Evolutionary conservation across 1,139 yeast species (phyloP), one percentile per base, ranked within the genome.

Genomic region (Debaryomyces udenii): DNA sequence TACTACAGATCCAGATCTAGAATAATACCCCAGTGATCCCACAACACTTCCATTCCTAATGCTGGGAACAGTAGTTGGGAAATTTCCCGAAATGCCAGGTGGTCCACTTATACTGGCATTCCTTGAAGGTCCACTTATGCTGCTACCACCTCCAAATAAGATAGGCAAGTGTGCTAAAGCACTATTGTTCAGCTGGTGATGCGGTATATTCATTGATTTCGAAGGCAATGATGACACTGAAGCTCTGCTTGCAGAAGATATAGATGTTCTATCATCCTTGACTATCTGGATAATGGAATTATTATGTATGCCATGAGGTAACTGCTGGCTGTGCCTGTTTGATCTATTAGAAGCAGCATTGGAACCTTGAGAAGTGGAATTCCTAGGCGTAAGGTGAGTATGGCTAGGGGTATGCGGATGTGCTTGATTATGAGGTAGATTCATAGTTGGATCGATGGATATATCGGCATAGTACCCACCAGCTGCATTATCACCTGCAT

Each of bases 401-500:
- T 53, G 43, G 9, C 59, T 49, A 11, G 62, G 61, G 2, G 61
- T 56, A 37, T 56, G 63, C 16, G 73, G 76, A 42, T 68, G 69
- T 1, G 76, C 61, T 51, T 63, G 69, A 51, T 70, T 66, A 46
- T 72, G 78, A 3, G 78, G 78, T 39, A 72, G 55, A 50, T 72
- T 72, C 76, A 71, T 70, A 23, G 77, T 71, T 2, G 78, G 77
- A 49, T 73, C 78, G 13, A 71, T 70, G 31, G 70, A 62, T 17
- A 71, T 68, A 28, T 73, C 78, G 7, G 74, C 71, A 48, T 71
- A 73, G 52, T 72, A 73, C 2, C 78, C 78, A n/a, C 77, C 78
- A 1, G 68, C 70, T 26, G 63, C 52, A 18, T 55, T 55, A 7
- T 62, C 55, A 2, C 66, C 58, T 4, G 61, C 57, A 13, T 59